Base-by-base conservation (phyloP, 2,329 filamentous ascomycete species). In the Xylariaceae sp. region DNA sequence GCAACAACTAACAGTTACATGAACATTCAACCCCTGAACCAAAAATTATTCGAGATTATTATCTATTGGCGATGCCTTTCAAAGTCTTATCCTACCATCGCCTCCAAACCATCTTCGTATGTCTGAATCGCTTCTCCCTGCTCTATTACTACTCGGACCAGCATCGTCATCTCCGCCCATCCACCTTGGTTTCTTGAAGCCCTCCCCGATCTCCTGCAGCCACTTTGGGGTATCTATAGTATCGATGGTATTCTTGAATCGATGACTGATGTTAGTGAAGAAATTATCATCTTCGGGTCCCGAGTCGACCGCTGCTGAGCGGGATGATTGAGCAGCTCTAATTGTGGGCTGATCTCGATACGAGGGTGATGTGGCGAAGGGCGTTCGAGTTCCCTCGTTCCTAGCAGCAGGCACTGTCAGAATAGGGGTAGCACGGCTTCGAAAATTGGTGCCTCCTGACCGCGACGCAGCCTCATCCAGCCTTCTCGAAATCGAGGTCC, bases 201-300 rank as follows among this genome's bases (percentile, higher is more conserved):
- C 83, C 55, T 84, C 80, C 1, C 85, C 83, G 23, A 91, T 79
- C 21, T 90, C 88, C 65, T 86, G 83, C 61, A 96, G 77, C 92
- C 93, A 98, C 61, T 87, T 87, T 0, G 95, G 93, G 26, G 88
- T 82, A 50, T 92, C 89, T 1, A 91, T 82, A 0, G 86, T 89
- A 59, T 98, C 93, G 50, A 98, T 85, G 0, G 95, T 98, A 69
- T 99, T 99, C 74, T 88, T 90, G 65, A 99, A 87, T 37, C 93
- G 83, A 69, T 96, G 90, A 0, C 90, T 87, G 59, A 98, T 86
- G 32, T 89, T 88, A 63, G 90, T 84, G 68, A 98, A 92, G 72
- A 96, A 91, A 62, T 88, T 91, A 52, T 91, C 90, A 14, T 92
- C 87, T 29, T 90, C 88, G 1, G 84, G 80, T n/a, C 84, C 82